These are phyloP conservation scores for Brettanomyces anomalus DNA, from an alignment of 805 yeast species.

Conservation along the genomic window DNA sequence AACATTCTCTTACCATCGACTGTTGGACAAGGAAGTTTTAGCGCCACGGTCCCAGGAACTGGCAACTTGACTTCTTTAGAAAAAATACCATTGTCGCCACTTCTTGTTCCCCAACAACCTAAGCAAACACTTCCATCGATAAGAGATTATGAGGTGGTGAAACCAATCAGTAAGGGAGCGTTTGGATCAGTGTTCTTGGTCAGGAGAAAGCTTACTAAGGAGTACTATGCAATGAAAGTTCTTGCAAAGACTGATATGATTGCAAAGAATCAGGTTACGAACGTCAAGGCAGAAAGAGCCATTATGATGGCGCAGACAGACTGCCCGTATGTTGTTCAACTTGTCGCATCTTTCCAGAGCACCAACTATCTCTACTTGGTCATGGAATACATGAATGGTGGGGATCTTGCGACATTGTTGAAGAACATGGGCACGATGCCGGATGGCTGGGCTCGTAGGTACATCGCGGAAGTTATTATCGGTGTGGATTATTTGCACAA, in stretches of 20 bases:
- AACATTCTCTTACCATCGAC: too few species aligned
- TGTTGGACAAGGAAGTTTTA: too few species aligned
- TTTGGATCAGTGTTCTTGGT: slow-evolving; percentile 93
- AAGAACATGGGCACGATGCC: slow-evolving; percentile 78
- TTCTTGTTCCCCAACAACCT: slow-evolving; percentile 55
- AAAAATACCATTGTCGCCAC: slow-evolving; percentile 73
- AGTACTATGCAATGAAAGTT: slow-evolving; percentile 90
- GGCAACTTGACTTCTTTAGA: slow-evolving; percentile 15
- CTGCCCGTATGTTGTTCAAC: slow-evolving; percentile 85
- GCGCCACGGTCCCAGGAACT: too few species aligned
- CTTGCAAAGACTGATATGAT: slow-evolving; percentile 91
- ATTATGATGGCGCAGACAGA: slow-evolving; percentile 97
- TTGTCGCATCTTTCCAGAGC: slow-evolving; percentile 83
- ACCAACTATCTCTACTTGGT: slow-evolving; percentile 81
- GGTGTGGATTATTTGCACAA: slow-evolving; percentile 87
- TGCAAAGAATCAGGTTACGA: slow-evolving; percentile 91
- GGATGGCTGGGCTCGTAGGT: slow-evolving; percentile 76
- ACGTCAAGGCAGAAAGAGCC: slow-evolving; percentile 91
- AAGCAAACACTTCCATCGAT: slow-evolving; percentile 61
- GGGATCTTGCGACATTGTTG: slow-evolving; percentile 84
- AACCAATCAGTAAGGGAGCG: slow-evolving; percentile 95
- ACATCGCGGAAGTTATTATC: slow-evolving; percentile 81
- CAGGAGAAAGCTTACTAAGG: slow-evolving; percentile 78
- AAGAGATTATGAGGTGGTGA: slow-evolving; percentile 79
- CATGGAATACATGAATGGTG: slow-evolving; percentile 95